These are phyloP conservation scores for Suillus weaverae DNA, from an alignment of 768 basidiomycete species.

Conservation along the genomic window DNA sequence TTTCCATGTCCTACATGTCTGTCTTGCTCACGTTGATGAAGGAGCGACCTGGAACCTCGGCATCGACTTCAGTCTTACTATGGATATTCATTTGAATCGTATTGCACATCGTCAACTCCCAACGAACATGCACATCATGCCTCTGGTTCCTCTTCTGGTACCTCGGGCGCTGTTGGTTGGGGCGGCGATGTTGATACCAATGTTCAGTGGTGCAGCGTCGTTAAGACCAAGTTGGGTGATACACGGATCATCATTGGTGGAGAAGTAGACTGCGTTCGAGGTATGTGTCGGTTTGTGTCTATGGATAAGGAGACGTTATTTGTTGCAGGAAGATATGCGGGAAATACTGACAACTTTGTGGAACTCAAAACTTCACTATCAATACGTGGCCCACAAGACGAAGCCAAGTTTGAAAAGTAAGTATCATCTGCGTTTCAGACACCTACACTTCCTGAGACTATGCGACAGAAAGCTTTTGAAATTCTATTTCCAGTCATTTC, in stretches of 20 bases:
- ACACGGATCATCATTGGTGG: constrained; percentile 78
- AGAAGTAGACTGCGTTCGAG: constrained; percentile 87
- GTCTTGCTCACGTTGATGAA: constrained; percentile 27
- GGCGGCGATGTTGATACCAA: constrained; percentile 85
- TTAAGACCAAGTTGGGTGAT: constrained; percentile 79
- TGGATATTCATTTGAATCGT: constrained; percentile 90
- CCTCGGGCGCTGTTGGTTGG: constrained; percentile 51
- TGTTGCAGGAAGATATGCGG: constrained; percentile 56
- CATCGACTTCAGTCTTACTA: constrained; percentile 72
- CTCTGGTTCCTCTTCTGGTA: constrained; percentile 35
- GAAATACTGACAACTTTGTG: constrained; percentile 67
- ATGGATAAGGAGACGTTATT: background rate
- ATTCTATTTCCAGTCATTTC: constrained; percentile 89
- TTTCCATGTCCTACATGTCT: background rate
- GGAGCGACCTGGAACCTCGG: constrained; percentile 64
- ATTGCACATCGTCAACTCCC: constrained; percentile 57
- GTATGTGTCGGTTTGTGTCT: constrained; percentile 37
- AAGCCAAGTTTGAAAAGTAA: constrained; percentile 78
- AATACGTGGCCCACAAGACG: constrained; percentile 65
- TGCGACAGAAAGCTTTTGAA: constrained; percentile 78
- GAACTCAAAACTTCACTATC: constrained; percentile 85
- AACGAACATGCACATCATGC: constrained; percentile 20
- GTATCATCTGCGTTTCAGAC: constrained; percentile 14
- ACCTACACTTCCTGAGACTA: constrained; percentile 5
- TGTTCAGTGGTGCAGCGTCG: constrained; percentile 87